Evolutionary conservation across 257 asterid species (phyloP), one percentile per base, ranked within the genome.

Genomic region (Lantana camara): DNA sequence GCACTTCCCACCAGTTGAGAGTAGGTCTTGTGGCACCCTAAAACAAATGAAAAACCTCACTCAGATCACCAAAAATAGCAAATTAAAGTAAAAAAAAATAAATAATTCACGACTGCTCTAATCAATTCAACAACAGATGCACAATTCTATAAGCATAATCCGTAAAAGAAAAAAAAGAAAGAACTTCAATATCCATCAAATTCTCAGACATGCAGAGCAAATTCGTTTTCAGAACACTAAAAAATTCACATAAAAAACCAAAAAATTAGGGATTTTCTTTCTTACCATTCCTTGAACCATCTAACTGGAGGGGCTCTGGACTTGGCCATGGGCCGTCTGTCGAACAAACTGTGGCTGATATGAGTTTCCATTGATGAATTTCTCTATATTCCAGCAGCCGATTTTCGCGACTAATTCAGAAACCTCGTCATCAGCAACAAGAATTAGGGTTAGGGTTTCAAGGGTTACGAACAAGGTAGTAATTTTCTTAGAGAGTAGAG

Each of bases 221-320:
- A 46, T 20, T 47, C 2, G 30, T 10, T 21, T 32, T 5, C 17
- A 22, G 9, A 40, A 55, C 17, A 38, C 19, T 5, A 50, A 19
- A 49, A 64, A 64, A 57, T 19, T 15, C 15, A 4, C 35, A 0
- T 2, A 35, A 35, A 35, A 35, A 2, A 16, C 8, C 38, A 16
- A 68, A 7, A 29, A 37, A 27, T 12, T 6, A 57, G 44, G 61
- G 51, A 6, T 42, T 4, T 17, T 34, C 5, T 7, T 57, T 57
- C 30, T 47, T 57, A 93, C 98, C 98, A 93, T 79, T 93, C 91
- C 63, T 82, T 93, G 67, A 79, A 47, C 98, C 98, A 93, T 71
- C 81, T 89, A 65, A 77, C 86, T 13, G 96, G 70, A 23, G 95
- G 90, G 69, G 80, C 67, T 63, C 68, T 85, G 51, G 98, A 89